Conservation (phyloP, 257 asterid genomes). For the Penstemon newberryi region DNA sequence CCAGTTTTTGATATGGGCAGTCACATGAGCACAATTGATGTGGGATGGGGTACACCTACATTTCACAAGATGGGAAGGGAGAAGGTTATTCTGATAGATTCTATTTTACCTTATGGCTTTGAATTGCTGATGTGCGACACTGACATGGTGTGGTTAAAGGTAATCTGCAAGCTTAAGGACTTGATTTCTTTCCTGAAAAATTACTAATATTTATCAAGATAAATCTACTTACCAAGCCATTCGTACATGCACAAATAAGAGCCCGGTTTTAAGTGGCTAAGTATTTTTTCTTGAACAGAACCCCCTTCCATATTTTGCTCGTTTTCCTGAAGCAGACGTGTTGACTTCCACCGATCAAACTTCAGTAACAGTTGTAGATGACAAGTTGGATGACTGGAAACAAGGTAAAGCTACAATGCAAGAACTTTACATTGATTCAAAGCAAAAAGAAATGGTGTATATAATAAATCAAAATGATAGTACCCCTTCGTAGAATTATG, state of each 20-base stretch:
- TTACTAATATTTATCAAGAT: constrained; percentile 3
- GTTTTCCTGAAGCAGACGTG: constrained; percentile 96
- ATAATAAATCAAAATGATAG: constrained; percentile 1
- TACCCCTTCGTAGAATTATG: constrained; percentile 11
- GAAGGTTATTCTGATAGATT: constrained; percentile 84
- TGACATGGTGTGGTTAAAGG: constrained; percentile 99
- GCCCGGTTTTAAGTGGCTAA: neutral
- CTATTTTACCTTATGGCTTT: constrained; percentile 84
- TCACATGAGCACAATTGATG: constrained; percentile 96
- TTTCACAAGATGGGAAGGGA: constrained; percentile 99
- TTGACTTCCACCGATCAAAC: constrained; percentile 93
- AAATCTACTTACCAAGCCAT: constrained; percentile 10
- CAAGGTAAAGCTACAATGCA: constrained; percentile 54
- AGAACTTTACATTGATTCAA: constrained; percentile 31
- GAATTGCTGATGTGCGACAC: constrained; percentile 98
- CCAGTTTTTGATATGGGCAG: constrained; percentile 98
- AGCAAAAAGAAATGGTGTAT: neutral
- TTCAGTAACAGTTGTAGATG: constrained; percentile 88
- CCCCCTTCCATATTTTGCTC: constrained; percentile 94
- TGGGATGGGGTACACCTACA: constrained; percentile 93
- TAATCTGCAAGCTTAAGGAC: constrained; percentile 36
- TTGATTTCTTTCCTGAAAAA: constrained; percentile 15
- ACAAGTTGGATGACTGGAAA: constrained; percentile 86
- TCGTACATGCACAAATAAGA: neutral
- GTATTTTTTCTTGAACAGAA: constrained; percentile 60